These are phyloP conservation scores for Funneliformis mosseae DNA, from an alignment of 192 early-diverging fungal genomes.

Conservation along the genomic window DNA sequence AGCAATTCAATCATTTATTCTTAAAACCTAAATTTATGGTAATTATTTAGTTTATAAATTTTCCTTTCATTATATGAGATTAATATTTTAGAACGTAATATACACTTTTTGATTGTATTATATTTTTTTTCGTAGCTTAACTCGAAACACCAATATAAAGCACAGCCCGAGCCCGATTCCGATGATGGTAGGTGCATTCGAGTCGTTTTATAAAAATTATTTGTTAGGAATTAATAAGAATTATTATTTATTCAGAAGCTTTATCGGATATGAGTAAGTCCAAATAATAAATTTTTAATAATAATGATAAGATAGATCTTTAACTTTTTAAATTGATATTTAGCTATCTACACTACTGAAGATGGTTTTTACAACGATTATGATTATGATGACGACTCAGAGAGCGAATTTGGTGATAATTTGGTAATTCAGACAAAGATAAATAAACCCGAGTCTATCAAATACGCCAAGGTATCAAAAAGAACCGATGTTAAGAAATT, in stretches of 20 bases:
- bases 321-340: not conserved
- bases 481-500: conserved; percentile 90
- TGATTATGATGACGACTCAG: conserved; percentile 35
- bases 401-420: conserved; percentile 49
- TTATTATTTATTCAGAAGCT: too few relatives aligned
- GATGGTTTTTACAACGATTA: conserved; percentile 28
- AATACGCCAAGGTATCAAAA: conserved; percentile 88
- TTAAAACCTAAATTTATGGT: conserved; percentile 51
- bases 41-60: conserved; percentile 26
- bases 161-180: too few relatives aligned
- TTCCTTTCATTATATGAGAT: not conserved
- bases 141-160: not conserved
- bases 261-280: too few relatives aligned
- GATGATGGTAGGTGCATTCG: too few relatives aligned
- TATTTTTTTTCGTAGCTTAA: not conserved
- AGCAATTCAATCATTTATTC: conserved; percentile 55
- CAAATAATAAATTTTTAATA: not conserved
- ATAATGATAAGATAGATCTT: not conserved
- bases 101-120: too few relatives aligned
- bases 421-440: conserved; percentile 62
- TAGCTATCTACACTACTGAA: not conserved
- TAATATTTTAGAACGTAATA: not conserved
- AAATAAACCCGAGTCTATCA: conserved; percentile 69
- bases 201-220: too few relatives aligned
- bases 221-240: too few relatives aligned